A percentile compares a stretch with the other conserved stretches of the same genome.
Conservation (phyloP, 495 filamentous ascomycete genomes). For the Parachaetomium inaequale region DNA sequence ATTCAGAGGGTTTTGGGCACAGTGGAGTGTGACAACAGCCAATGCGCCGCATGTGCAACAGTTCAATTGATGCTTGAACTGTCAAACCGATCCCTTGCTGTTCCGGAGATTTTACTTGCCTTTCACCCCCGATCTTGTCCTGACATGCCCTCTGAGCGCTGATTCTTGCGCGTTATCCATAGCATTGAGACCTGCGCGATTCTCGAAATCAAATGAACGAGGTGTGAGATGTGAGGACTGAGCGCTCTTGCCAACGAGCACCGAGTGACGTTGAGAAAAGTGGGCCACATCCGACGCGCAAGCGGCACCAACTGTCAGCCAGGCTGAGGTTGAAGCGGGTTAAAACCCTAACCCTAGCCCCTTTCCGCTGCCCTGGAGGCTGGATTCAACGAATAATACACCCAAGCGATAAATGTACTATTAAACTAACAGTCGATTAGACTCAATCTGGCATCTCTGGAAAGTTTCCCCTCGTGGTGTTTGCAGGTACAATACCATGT, state of each 20-base stretch:
- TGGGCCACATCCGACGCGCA: background rate
- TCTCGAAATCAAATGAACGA: background rate
- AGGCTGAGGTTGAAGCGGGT: background rate
- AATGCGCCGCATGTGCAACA: background rate
- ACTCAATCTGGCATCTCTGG: no score
- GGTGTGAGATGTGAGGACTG: background rate
- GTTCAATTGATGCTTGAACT: background rate
- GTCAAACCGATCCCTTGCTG: background rate
- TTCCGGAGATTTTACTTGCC: constrained; percentile 26
- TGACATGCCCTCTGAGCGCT: constrained; percentile 33
- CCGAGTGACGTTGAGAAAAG: constrained; percentile 6
- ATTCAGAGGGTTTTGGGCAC: background rate
- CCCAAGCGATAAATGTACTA: no score
- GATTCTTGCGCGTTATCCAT: constrained; percentile 37
- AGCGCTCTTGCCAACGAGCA: no score
- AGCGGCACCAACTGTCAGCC: no score
- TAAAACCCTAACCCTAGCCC: background rate
- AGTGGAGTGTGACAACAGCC: background rate
- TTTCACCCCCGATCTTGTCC: constrained; percentile 41
- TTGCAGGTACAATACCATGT: no score
- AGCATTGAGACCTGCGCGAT: background rate
- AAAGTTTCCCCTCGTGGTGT: no score
- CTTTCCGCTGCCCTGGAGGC: background rate
- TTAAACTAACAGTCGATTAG: no score
- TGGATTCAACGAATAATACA: no score